Base-by-base conservation (phyloP, 495 filamentous ascomycete genomes). In the Xylaria palmicola region DNA sequence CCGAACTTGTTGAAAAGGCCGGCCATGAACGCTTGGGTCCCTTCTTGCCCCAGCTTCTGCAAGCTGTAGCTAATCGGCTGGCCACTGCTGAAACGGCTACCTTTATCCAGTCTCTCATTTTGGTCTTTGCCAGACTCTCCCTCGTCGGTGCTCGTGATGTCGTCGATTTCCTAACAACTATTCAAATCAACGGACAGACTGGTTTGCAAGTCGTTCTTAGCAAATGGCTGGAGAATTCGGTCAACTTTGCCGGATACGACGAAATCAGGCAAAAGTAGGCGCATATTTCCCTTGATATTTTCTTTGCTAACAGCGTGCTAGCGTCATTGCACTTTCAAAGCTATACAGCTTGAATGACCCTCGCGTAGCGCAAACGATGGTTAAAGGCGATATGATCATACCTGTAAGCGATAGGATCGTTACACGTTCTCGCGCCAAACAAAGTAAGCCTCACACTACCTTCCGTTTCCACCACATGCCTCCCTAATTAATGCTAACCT, bases 161-260 rank as follows among this genome's bases (percentile, higher is more conserved):
- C 5, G 87, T 97, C 3, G 88, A 92, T 61, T 98, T 98, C 76
- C 79, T 98, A 36, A 86, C 88, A 24, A 86, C 91, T 58, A 87
- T 96, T 49, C 83, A 91, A 63, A 85, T 98, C 58, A 83, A 84
- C 29, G 82, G 81, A 19, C 79, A 85, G 65, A 96, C 81, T 67
- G 94, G 94, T 12, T 79, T 98, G 7, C 84, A 91, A 53, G 86
- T 97, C 2, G 94, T 98, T 13, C 74, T 98, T 62, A 81, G 85
- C 75, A 97, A 97, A 74, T 98, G 94, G 94, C 81, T 98, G 0
- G 93, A 97, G 74, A 94, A 97, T 73, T 97, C 92, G 3, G 84
- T 94, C 75, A 96, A 88, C 71, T 98, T 98, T 74, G 90, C 91
- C 7, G 94, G 94, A 19, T 98, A 97, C 66, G 92, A 97, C 66